Evolutionary conservation across 176 grass and related monocot species (phyloP), one percentile per base, ranked within the genome.

Genomic region (Melocanna baccifera): DNA sequence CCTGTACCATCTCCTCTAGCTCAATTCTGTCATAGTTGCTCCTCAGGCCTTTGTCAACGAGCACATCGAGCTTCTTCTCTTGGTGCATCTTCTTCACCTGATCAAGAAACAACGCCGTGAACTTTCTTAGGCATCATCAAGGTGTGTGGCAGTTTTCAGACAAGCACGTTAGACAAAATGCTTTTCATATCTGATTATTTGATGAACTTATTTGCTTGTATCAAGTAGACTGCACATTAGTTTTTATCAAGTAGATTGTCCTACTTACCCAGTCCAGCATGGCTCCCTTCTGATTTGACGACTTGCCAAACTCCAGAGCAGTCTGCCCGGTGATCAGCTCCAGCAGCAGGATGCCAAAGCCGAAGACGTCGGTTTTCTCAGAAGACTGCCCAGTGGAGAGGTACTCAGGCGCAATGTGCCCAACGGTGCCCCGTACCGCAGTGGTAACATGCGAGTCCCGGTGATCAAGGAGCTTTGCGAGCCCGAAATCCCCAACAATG

Each of bases 71-170:
- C 82, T 92, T 96, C 88, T 99, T 95, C 79, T 99, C 96, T 82
- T 96, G 89, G 47, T 99, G 96, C 85, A 96, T 99, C 78, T 94
- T 99, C 83, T 99, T 96, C 88, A 99, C 96, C 96, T 99, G 87
- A 83, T 73, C 61, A 74, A 45, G 14, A 73, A 37, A 41, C 30
- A 82, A 20, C 4, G 20, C 4, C 48, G 53, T 56, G 64, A 80
- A 46, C 12, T 51, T 2, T 15, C 62, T 67, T 80, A 51, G 30
- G 61, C 45, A 50, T 34, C 61, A 65, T 34, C 11, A 34, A 14
- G 7, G 45, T 14, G 43, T 29, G 12, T 41, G 8, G 62, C 29
- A 56, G 5, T 69, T 64, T 34, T 77, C 13, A 61, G 22, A 67
- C 18, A 20, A 40, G 20, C 62, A 66, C 48, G 14, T 81, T 69